Evolutionary conservation across 306 rosid genomes (phyloP).

Genomic region (Lathyrus aphaca): DNA sequence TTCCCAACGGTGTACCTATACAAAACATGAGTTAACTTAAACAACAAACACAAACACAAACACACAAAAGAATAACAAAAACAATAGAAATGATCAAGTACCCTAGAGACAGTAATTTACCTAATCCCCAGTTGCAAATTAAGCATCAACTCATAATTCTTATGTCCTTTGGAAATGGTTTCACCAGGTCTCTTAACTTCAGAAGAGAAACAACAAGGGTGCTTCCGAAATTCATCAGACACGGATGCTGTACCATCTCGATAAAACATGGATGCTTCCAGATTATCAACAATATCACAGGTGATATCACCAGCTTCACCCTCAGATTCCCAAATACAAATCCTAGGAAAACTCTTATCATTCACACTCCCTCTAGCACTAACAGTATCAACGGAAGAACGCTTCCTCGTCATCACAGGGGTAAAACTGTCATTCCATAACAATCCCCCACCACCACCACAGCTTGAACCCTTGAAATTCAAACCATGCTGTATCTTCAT

Average conservation of each 20-base stretch:
- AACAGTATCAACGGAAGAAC: slow-evolving; percentile 69
- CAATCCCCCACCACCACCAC: slow-evolving; percentile 42
- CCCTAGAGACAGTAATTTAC: slow-evolving; percentile 37
- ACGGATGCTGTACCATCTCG: slow-evolving; percentile 60
- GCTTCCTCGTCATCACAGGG: slow-evolving; percentile 57
- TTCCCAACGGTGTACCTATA: slow-evolving; percentile 58
- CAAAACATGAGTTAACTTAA: slow-evolving; percentile 21
- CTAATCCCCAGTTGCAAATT: slow-evolving; percentile 94
- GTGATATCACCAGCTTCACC: slow-evolving; percentile 99
- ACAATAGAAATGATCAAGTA: background rate
- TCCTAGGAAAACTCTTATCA: slow-evolving; percentile 85
- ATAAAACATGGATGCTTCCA: slow-evolving; percentile 92
- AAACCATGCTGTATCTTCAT: slow-evolving; percentile 34
- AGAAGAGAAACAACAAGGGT: slow-evolving; percentile 60
- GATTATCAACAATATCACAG: slow-evolving; percentile 92
- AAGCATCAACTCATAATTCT: slow-evolving; percentile 95
- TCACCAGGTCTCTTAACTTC: slow-evolving; percentile 90
- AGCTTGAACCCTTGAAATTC: slow-evolving; percentile 37
- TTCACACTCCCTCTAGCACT: slow-evolving; percentile 59
- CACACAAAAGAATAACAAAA: background rate
- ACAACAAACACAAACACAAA: slow-evolving; percentile 5
- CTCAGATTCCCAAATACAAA: slow-evolving; percentile 97
- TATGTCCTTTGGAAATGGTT: slow-evolving; percentile 81
- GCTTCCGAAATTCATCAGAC: slow-evolving; percentile 55
- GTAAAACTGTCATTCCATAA: slow-evolving; percentile 54